Conservation (phyloP, 805 yeast genomes). For the Wickerhamomyces queroliae region DNA sequence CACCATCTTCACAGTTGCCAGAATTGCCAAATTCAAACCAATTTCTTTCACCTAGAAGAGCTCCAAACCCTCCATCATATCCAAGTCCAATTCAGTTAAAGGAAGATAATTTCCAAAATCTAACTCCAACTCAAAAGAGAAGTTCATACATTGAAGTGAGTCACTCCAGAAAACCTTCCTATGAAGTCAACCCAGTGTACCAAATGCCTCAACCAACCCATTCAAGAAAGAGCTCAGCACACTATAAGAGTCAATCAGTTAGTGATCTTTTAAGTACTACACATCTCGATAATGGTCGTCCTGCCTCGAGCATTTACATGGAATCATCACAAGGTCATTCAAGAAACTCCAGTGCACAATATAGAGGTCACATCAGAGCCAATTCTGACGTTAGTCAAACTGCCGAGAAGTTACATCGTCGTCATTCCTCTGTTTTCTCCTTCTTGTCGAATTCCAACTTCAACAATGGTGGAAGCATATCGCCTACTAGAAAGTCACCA, state of each 20-base stretch:
- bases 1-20: conserved; percentile 17
- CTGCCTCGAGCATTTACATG: conserved; percentile 48
- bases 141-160: conserved; percentile 21
- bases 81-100: conserved; percentile 35
- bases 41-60: conserved; percentile 65
- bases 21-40: conserved; percentile 21
- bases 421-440: conserved; percentile 57
- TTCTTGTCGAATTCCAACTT: conserved; percentile 28
- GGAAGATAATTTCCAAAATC: conserved; percentile 8
- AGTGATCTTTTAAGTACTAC: conserved; percentile 28
- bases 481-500: conserved; percentile 5
- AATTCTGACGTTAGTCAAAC: conserved; percentile 35
- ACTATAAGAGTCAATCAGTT: conserved; percentile 16
- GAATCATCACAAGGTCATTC: conserved; percentile 27
- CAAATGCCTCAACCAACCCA: conserved; percentile 9
- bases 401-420: conserved; percentile 37
- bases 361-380: conserved; percentile 35
- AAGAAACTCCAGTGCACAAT: conserved; percentile 28
- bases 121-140: conserved; percentile 16
- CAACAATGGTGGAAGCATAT: not conserved
- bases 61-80: conserved; percentile 61
- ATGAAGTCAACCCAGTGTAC: conserved; percentile 12
- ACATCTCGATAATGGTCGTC: conserved; percentile 25
- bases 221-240: conserved; percentile 13
- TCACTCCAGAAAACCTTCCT: conserved; percentile 24